Evolutionary conservation across 805 yeast species (phyloP), one percentile per base, ranked within the genome.

Genomic region (Wickerhamiella sorbophila): DNA sequence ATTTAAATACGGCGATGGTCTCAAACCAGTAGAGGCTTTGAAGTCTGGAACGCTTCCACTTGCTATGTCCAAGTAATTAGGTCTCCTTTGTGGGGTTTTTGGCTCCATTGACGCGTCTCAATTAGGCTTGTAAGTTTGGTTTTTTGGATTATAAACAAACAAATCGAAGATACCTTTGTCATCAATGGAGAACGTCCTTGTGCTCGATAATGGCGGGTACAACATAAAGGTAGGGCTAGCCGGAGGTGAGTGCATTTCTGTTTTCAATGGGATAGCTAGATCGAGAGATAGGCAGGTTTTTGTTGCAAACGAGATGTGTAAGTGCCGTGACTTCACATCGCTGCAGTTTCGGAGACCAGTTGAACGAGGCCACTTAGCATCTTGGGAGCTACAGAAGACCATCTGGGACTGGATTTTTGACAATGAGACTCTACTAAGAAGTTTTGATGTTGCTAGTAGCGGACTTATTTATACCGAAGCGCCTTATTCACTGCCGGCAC

Each of bases 161-260:
- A n/a, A n/a, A n/a, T n/a, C n/a, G n/a, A n/a, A n/a, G n/a, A n/a
- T n/a, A n/a, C n/a, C 8, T 15, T 14, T 12, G 17, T 31, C 33
- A 14, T 31, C n/a, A 12, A 31, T n/a, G 15, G 29, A 24, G 10
- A 6, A 6, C 10, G 29, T 24, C 19, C 51, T 88, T 21, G 74
- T 91, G 4, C 61, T 91, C 14, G 98, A 91, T 54, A 91, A 91
- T 65, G 98, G 98, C 1, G 77, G 94, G 0, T 82, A 82, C 55
- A 74, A 74, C 45, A 70, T 91, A 41, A 88, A 88, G 55, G 66
- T 72, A 33, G 88, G 86, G 0, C 60, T 57, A 32, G 61, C 72
- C 1, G 53, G 53, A 1, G 49, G 44, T 0, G 46, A 55, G 1
- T 84, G 83, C 1, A 51, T 55, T 1, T 63, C 63, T 15, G 72